Conservation (phyloP, 257 asterid species). For the Solanum arcanum region DNA sequence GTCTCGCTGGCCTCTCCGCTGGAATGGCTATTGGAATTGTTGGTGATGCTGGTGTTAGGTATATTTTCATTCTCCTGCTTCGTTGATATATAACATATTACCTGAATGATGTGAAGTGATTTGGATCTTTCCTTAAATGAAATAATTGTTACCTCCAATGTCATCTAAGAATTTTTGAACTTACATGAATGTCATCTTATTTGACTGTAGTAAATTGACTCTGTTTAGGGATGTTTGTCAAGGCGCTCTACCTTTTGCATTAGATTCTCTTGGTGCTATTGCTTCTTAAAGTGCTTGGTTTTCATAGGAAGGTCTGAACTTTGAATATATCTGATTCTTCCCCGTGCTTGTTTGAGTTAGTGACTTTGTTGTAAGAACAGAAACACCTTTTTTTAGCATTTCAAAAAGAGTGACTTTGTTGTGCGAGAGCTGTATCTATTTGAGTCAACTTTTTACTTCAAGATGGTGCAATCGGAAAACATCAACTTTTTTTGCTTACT, state of each 20-base stretch:
- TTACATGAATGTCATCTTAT: background rate
- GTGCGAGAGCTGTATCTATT: background rate
- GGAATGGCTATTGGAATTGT: conserved; percentile 30
- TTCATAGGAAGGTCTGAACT: background rate
- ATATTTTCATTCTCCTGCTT: background rate
- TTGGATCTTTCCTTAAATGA: background rate
- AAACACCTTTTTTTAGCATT: background rate
- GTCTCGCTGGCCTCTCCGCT: conserved; percentile 28
- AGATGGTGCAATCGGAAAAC: background rate
- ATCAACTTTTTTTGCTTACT: background rate
- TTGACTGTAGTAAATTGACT: background rate
- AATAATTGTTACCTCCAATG: background rate
- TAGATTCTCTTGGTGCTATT: background rate
- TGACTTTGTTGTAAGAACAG: background rate
- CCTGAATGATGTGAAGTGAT: background rate
- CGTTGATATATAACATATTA: background rate
- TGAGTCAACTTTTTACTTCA: background rate
- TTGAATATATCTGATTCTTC: background rate
- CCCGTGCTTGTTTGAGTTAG: background rate
- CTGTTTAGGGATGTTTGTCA: background rate
- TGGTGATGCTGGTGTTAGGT: conserved; percentile 17
- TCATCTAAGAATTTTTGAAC: background rate
- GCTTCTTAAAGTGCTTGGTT: background rate
- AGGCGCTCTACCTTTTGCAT: background rate
- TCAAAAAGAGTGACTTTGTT: background rate